phyloP scores from a whole-genome alignment of 495 filamentous ascomycete species.

The Trichoderma gamsii region DNA sequence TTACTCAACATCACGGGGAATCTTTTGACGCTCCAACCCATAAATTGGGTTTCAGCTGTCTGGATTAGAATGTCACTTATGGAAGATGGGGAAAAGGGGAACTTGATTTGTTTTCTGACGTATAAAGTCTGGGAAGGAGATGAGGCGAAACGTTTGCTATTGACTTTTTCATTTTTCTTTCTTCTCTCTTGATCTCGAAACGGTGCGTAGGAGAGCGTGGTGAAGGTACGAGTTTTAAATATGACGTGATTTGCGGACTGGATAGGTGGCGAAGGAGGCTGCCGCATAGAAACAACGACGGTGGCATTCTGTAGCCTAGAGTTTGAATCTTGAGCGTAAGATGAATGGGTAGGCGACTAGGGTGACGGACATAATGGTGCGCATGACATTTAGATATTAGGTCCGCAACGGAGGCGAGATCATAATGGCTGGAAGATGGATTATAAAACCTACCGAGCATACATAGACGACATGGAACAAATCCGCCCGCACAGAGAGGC shows the following conservation, averaged over 20 bases:
- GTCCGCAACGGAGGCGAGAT: background rate
- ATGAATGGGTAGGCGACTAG: background rate
- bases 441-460: background rate
- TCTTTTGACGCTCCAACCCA: background rate
- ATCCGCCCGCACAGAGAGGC: background rate
- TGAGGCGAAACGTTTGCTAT: background rate
- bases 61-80: background rate
- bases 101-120: background rate
- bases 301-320: background rate
- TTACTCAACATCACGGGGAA: background rate
- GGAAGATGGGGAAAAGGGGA: background rate
- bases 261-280: background rate
- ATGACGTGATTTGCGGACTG: background rate
- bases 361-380: background rate
- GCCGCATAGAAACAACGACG: background rate
- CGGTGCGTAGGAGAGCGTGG: conserved; percentile 14
- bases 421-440: background rate
- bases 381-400: background rate
- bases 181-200: conserved; percentile 13
- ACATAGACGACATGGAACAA: background rate
- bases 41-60: background rate
- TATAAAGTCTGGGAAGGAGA: background rate
- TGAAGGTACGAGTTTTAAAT: background rate
- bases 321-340: background rate
- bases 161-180: conserved; percentile 20